Base-by-base conservation (phyloP, 306 rosid genomes). In the Castanospermum australe region DNA sequence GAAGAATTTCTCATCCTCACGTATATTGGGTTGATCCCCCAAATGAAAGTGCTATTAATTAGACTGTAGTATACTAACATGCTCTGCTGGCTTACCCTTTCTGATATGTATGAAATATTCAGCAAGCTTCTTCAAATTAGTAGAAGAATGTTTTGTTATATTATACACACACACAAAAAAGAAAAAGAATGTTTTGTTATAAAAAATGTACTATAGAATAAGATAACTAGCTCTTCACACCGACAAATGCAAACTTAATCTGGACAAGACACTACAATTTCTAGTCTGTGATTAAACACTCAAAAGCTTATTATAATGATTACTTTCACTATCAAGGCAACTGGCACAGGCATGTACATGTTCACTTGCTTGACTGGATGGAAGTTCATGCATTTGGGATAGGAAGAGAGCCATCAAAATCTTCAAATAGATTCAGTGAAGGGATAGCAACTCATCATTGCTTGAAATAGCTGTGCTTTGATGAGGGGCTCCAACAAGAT, bases 311-410 rank as follows among this genome's bases (percentile, higher is more conserved):
- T 56, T 35, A 38, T 39, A 21, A 39, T 39, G 33, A 41, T 63
- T 21, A 57, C 54, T 72, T 44, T 79, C 69, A 57, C 67, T 73
- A 57, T 73, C 78, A 73, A n/a, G 6, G 78, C 68, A 73, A 73
- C 68, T 73, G 68, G 68, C 78, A 41, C 41, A 11, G 41, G 62
- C 63, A 44, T 14, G 82, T 79, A 68, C 22, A 79, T 14, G 82
- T 79, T 79, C 22, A 79, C 41, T 42, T 28, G 14, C 30, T 10
- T 28, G 75, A 56, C 15, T 24, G 69, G 18, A 67, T 42, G 11
- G 11, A 78, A 42, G 77, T 79, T 57, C 82, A 79, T 79, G 82
- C 77, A 79, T 21, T 79, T 79, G 28, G 82, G 63, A 69, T 79
- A 59, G 50, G 64, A 70, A 79, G 71, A 79, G 56, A 69, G 77